Evolutionary conservation across 140 eudicot species (phyloP), one percentile per base, ranked within the genome.

Genomic region (Erigeron philadelphicus): DNA sequence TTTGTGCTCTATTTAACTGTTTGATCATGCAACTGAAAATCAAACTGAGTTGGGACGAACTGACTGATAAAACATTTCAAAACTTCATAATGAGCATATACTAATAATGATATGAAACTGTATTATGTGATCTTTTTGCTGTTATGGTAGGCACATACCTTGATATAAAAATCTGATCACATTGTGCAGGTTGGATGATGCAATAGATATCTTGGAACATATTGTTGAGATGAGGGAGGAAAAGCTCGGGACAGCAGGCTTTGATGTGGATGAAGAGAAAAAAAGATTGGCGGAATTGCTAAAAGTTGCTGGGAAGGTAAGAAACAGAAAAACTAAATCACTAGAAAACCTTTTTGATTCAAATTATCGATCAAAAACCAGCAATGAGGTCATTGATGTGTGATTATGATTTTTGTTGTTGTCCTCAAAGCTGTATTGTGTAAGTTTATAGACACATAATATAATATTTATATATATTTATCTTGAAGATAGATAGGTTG

Each of bases 161-260:
- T 11, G 6, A 38, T 19, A 46, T 74, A 5, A 68, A 67, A 18
- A 38, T 67, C 23, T 67, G 74, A 69, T 60, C 53, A 31, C 38
- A 68, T 57, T 61, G 17, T 66, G 71, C 80, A 90, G 97, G 81
- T 67, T 85, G 87, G 88, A 81, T 76, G 95, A 89, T 71, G 96
- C 96, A 13, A 89, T 89, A 66, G 84, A 72, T 53, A 76, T 82
- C 1, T 80, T 89, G 81, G 95, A 89, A 71, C 78, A 75, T 72
- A 68, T 89, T 42, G 90, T 86, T 67, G 90, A 79, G 17, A 76
- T 75, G 78, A 86, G 95, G 73, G 96, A 89, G 88, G 95, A 84
- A 61, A 86, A 84, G 83, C 82, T 89, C 1, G 95, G 95, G 72
- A 89, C 94, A 13, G 90, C 90, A 3, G 83, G 81, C 69, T 82